Evolutionary conservation across 2,329 filamentous ascomycete species (phyloP), one percentile per base, ranked within the genome.

Genomic region (Hymenoscyphus fructigenus): DNA sequence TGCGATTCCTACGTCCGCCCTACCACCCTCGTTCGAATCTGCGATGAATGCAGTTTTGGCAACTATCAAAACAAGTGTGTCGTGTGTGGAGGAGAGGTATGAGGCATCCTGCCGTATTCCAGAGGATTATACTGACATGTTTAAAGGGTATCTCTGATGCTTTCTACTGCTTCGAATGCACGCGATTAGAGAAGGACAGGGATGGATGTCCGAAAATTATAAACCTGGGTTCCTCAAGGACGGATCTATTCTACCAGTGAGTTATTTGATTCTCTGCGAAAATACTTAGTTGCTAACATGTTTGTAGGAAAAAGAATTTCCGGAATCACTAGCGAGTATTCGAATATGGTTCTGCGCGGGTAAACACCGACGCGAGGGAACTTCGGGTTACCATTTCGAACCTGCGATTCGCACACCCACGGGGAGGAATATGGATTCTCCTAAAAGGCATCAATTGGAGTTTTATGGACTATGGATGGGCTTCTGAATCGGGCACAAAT

Each of bases 21-120:
- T 14, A 99, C 95, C 32, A 98, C 95, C 9, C 89, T 98, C 64
- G 95, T 96, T 67, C 92, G 94, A 75, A 98, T 99, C 82, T 99
- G 95, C 84, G 95, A 99, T 83, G 95, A 99, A 82, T 99, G 95
- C 84, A 93, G 91, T 77, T 99, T 99, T 79, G 95, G 95, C 76
- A 99, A 99, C 85, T 99, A 97, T 83, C 95, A 98, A 82, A 99
- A 99, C 83, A 99, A 99, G 80, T 99, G 95, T 78, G 93, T 99
- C 72, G 95, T 99, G 55, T 99, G 95, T 80, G 95, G 95, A 77
- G 95, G 95, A 73, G 95, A 98, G 73, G 70, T 71, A 68, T 62
- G 65, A 65, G 57, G 20, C 3, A 6, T 47, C 10, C 12, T 23
- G 12, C 3, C 1, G 28, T 10, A n/a, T 29, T 53, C 38, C 1